phyloP scores from a whole-genome alignment of 352 stramenopile genomes.

The Phytophthora lateralis region DNA sequence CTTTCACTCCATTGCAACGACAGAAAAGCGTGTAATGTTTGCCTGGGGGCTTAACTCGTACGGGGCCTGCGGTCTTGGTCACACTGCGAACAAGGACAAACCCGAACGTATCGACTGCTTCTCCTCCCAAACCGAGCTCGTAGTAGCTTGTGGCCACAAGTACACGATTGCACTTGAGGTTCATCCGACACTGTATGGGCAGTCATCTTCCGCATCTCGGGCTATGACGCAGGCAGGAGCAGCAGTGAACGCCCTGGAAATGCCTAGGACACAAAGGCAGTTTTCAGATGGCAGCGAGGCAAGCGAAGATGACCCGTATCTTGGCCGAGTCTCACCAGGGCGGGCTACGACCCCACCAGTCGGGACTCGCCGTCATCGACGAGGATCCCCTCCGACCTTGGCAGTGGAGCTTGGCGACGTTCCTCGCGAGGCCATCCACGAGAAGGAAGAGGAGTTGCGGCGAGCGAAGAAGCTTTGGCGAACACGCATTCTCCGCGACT shows the following conservation, averaged over 20 bases:
- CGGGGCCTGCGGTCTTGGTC: conserved; percentile 76
- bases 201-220: conserved; percentile 7
- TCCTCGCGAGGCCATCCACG: conserved; percentile 61
- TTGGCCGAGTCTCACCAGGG: conserved; percentile 16
- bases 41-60: conserved; percentile 84
- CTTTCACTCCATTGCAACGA: conserved; percentile 82
- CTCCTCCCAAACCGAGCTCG: conserved; percentile 50
- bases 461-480: conserved; percentile 86
- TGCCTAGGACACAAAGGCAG: conserved; percentile 17
- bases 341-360: conserved; percentile 11
- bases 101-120: conserved; percentile 83
- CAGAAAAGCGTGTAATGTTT: conserved; percentile 66
- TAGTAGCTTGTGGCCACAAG: conserved; percentile 81
- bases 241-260: conserved; percentile 14
- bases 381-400: conserved; percentile 29
- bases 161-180: conserved; percentile 81
- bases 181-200: conserved; percentile 27
- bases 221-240: conserved; percentile 12
- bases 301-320: conserved; percentile 31
- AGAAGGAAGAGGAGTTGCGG: conserved; percentile 81
- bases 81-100: conserved; percentile 81
- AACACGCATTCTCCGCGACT: conserved; percentile 77
- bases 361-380: conserved; percentile 20
- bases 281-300: conserved; percentile 28
- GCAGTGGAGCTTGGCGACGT: conserved; percentile 20